A percentile compares a stretch with the other conserved stretches of the same genome.
Evolutionary conservation across 2,329 filamentous ascomycete species (phyloP).

Genomic region (Helotiales sp.): DNA sequence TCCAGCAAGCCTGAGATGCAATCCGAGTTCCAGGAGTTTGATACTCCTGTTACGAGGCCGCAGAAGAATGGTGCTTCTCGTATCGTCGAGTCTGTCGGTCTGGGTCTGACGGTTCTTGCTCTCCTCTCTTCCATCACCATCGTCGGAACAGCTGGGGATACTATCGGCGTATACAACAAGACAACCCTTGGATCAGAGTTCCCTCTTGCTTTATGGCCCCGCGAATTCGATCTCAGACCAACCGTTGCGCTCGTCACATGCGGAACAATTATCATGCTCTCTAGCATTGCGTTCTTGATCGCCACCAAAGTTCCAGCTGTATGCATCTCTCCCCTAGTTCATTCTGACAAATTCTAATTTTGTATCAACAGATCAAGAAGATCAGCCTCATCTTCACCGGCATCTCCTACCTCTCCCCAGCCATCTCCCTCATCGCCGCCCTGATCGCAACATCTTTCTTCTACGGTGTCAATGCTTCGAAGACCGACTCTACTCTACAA

Average conservation of each 20-base stretch:
- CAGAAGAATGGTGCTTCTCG: constrained; percentile 20
- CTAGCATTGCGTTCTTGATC: constrained; percentile 54
- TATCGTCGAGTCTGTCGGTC: constrained; percentile 50
- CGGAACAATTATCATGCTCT: constrained; percentile 54
- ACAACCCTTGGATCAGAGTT: constrained; percentile 56
- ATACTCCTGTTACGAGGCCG: constrained; percentile 21
- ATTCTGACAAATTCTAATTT: constrained; percentile 10
- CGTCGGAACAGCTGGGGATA: constrained; percentile 59
- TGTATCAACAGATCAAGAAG: constrained; percentile 48
- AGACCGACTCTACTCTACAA: constrained; percentile 58
- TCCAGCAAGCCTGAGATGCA: constrained; percentile 29
- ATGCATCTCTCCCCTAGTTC: constrained; percentile 42
- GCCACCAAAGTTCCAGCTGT: constrained; percentile 57
- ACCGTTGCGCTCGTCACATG: constrained; percentile 60
- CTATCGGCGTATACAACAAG: constrained; percentile 58
- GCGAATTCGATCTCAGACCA: constrained; percentile 60
- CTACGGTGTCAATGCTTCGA: constrained; percentile 60
- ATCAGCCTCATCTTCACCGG: constrained; percentile 34
- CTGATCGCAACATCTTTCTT: constrained; percentile 61
- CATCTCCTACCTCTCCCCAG: constrained; percentile 46
- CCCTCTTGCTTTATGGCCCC: constrained; percentile 62
- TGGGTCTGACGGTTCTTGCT: constrained; percentile 55
- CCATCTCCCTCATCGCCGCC: constrained; percentile 52
- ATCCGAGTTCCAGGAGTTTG: constrained; percentile 34
- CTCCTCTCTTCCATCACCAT: constrained; percentile 57